phyloP scores from a whole-genome alignment of 2,329 filamentous ascomycete genomes.

The Stenocarpella maydis region DNA sequence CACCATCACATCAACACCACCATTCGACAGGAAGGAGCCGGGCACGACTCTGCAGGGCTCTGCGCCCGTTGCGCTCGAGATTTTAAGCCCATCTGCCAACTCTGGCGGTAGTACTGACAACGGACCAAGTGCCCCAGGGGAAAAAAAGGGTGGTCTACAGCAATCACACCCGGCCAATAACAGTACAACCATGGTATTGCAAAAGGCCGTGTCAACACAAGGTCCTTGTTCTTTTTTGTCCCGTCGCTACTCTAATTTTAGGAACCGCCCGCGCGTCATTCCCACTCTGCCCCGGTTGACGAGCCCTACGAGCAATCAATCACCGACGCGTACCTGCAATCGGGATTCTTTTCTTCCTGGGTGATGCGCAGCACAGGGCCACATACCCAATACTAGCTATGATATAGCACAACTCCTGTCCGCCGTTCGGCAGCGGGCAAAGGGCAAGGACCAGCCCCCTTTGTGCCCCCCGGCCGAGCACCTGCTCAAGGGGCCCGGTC shows the following conservation, averaged over 20 bases:
- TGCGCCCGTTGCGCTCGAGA: background rate
- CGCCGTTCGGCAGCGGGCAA: constrained; percentile 5
- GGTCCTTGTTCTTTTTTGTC: no score
- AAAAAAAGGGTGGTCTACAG: no score
- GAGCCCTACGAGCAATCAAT: constrained; percentile 23
- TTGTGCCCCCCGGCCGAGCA: background rate
- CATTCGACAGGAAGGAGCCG: constrained; percentile 9
- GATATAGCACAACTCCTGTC: background rate
- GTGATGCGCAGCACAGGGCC: background rate
- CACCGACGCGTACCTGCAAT: constrained; percentile 3
- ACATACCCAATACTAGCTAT: no score
- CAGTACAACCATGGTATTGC: background rate
- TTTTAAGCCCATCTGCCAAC: background rate
- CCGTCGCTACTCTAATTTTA: constrained; percentile 20
- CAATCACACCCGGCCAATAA: no score
- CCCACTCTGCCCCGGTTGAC: constrained; percentile 14
- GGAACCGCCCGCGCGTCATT: constrained; percentile 19
- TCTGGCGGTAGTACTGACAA: background rate
- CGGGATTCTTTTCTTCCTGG: background rate
- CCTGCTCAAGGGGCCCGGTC: background rate
- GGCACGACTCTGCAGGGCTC: background rate
- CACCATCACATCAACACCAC: no score
- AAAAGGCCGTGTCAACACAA: background rate
- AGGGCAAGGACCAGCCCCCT: constrained; percentile 12
- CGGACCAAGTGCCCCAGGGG: no score